These are phyloP conservation scores for Solanum appendiculatum DNA, from an alignment of 257 asterid genomes.

Conservation along the genomic window DNA sequence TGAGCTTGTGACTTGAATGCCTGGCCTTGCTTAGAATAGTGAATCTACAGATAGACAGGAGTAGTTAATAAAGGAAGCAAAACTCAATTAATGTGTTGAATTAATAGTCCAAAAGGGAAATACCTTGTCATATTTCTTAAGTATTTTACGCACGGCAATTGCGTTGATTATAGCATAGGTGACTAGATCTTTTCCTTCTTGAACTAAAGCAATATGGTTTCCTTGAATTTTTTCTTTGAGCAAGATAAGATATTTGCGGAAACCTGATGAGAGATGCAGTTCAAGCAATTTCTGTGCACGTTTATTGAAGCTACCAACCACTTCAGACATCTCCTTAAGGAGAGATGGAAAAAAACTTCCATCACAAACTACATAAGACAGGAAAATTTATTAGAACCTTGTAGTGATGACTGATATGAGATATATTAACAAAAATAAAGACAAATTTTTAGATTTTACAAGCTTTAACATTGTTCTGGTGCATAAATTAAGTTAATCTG, in stretches of 20 bases:
- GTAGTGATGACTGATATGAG: background rate
- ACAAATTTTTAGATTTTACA: background rate
- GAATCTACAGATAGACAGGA: constrained; percentile 34
- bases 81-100: background rate
- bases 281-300: constrained; percentile 66
- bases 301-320: constrained; percentile 73
- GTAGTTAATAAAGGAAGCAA: background rate
- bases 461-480: background rate
- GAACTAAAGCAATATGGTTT: constrained; percentile 42
- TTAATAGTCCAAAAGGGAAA: background rate
- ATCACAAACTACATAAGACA: constrained; percentile 58
- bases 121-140: constrained; percentile 93
- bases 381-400: background rate
- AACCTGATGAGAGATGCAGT: constrained; percentile 67
- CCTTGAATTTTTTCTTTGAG: constrained; percentile 46
- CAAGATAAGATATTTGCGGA: constrained; percentile 55
- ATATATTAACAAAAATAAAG: background rate
- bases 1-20: constrained; percentile 85
- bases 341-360: constrained; percentile 92
- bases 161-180: constrained; percentile 79
- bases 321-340: constrained; percentile 77
- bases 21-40: constrained; percentile 92
- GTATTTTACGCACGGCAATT: constrained; percentile 83
- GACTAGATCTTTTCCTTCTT: constrained; percentile 78
- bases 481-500: background rate